phyloP scores from a whole-genome alignment of 1,139 yeast species.

The Kodamaea sp. region DNA sequence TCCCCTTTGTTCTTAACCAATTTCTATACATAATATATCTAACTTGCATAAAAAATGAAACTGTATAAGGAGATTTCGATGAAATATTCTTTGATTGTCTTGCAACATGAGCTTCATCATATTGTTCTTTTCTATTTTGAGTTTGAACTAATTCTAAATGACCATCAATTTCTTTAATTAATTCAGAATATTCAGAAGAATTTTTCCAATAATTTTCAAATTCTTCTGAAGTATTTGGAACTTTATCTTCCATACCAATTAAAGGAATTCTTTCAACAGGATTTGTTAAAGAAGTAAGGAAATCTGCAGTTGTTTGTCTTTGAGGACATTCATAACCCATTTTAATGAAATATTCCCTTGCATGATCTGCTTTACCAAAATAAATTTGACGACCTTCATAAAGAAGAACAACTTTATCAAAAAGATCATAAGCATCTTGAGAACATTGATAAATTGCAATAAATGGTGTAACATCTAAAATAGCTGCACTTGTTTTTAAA shows the following conservation, averaged over 20 bases:
- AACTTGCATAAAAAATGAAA: conserved; percentile 63
- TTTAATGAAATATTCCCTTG: conserved; percentile 20
- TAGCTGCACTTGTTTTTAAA: conserved; percentile 23
- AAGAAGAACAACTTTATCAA: conserved; percentile 24
- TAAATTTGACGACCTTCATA: conserved; percentile 27
- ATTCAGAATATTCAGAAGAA: conserved; percentile 48
- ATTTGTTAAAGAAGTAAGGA: conserved; percentile 56
- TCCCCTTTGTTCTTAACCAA: conserved; percentile 59
- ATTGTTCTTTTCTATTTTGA: conserved; percentile 20
- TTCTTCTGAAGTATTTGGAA: conserved; percentile 68
- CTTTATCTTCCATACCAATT: conserved; percentile 53
- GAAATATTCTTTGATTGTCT: conserved; percentile 54
- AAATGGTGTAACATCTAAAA: conserved; percentile 24
- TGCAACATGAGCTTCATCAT: conserved; percentile 53
- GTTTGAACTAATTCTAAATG: conserved; percentile 20
- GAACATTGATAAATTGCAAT: conserved; percentile 29
- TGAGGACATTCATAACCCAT: conserved; percentile 42
- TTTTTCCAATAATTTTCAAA: conserved; percentile 62
- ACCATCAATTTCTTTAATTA: conserved; percentile 31
- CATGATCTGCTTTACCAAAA: conserved; percentile 20
- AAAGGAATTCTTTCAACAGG: conserved; percentile 46
- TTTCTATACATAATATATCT: conserved; percentile 60
- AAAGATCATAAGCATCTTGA: conserved; percentile 26
- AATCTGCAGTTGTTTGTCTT: conserved; percentile 59
- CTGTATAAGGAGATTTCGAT: conserved; percentile 59